A percentile compares a stretch with the other conserved stretches of the same genome.
These are phyloP conservation scores for Pestalotiopsis sp. DNA, from an alignment of 2,329 filamentous ascomycete species.

Conservation along the genomic window DNA sequence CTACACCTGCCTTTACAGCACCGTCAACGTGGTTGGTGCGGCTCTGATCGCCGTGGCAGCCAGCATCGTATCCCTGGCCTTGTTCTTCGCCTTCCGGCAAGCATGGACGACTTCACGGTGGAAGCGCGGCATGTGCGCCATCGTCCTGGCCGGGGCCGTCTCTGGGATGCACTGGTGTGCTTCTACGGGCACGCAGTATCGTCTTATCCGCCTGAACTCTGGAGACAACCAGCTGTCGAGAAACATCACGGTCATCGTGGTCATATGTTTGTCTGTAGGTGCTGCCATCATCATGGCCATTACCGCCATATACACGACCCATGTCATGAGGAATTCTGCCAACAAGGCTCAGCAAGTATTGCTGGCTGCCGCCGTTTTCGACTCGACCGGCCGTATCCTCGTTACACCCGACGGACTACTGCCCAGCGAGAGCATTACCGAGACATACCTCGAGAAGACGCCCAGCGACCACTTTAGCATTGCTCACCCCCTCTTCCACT, in stretches of 20 bases:
- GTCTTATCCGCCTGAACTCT: conserved; percentile 50
- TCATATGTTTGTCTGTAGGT: conserved; percentile 67
- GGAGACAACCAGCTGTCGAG: conserved; percentile 50
- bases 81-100: conserved; percentile 78
- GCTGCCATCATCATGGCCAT: conserved; percentile 62
- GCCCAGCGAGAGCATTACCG: conserved; percentile 77
- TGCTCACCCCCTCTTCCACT: conserved; percentile 79
- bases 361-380: conserved; percentile 66
- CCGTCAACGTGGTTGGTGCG: conserved; percentile 66
- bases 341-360: conserved; percentile 64
- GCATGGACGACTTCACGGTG: conserved; percentile 80
- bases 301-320: conserved; percentile 56
- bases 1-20: conserved; percentile 67
- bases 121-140: conserved; percentile 69
- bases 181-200: conserved; percentile 70
- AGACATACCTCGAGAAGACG: conserved; percentile 71
- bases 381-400: conserved; percentile 65
- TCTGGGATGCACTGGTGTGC: conserved; percentile 90
- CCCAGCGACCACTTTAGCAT: conserved; percentile 76
- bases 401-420: conserved; percentile 71
- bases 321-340: conserved; percentile 54
- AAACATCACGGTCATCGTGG: conserved; percentile 72
- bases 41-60: conserved; percentile 73
- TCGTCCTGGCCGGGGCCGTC: conserved; percentile 72
- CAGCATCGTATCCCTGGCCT: conserved; percentile 68